Evolutionary conservation across 169 alveolate species (phyloP).

Genomic region (Eimeria praecox): DNA sequence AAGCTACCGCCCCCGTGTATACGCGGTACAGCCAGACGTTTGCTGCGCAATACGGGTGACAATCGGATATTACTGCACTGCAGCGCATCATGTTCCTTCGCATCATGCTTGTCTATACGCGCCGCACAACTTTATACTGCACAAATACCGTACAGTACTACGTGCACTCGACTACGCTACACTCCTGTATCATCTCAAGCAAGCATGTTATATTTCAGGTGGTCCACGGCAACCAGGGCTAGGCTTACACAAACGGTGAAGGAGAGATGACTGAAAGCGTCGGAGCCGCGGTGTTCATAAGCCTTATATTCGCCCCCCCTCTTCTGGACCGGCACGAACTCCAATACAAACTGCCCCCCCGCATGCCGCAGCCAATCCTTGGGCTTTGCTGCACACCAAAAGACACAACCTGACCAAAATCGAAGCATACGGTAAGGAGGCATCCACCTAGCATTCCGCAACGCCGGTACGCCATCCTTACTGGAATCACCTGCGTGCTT

Average conservation of each 20-base stretch:
- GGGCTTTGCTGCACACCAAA: conserved; percentile 17
- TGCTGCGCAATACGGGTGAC: neutral
- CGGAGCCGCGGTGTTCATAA: conserved; percentile 41
- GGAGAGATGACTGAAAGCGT: conserved; percentile 60
- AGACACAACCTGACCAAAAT: neutral
- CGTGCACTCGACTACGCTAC: neutral
- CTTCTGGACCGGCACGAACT: conserved; percentile 56
- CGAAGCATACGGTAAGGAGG: neutral
- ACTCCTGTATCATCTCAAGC: neutral
- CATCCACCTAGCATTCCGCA: neutral
- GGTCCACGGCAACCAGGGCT: neutral
- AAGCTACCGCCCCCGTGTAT: neutral
- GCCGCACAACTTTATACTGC: neutral
- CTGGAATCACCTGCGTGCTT: neutral
- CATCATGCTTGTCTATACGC: neutral
- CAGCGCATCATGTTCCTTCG: neutral
- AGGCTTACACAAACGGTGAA: conserved; percentile 64
- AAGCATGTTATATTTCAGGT: neutral
- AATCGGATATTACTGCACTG: no score
- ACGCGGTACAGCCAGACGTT: neutral
- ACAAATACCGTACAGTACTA: neutral
- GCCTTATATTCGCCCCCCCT: conserved; percentile 24
- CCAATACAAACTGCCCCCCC: conserved; percentile 54
- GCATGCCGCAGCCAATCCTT: conserved; percentile 45
- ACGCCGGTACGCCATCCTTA: neutral